Conservation (phyloP, 129 eudicot genomes). For the Erigeron canadensis region DNA sequence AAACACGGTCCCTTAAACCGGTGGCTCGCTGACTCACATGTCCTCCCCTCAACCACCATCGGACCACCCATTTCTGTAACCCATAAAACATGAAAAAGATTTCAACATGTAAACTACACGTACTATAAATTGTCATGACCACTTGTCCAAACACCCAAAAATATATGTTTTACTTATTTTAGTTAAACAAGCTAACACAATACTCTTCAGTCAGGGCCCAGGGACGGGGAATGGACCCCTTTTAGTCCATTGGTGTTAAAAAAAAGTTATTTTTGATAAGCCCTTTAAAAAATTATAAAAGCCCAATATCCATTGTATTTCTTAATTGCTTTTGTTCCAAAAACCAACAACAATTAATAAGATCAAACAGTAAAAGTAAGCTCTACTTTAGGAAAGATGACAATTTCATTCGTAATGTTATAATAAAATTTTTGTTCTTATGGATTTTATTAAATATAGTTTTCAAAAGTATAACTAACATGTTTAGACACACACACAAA, state of each 20-base stretch:
- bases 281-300: background rate
- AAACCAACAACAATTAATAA: no score
- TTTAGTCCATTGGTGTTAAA: background rate
- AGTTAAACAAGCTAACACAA: no score
- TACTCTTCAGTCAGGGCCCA: background rate
- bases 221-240: no score
- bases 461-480: no score
- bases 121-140: background rate
- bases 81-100: background rate
- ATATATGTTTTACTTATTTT: no score
- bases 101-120: background rate
- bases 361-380: no score
- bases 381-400: no score
- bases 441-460: background rate
- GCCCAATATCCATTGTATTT: background rate
- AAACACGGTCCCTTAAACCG: conserved; percentile 58
- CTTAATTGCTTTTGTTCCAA: background rate
- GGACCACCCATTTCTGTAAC: conserved; percentile 30
- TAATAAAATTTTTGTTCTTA: background rate
- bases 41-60: conserved; percentile 63
- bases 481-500: no score
- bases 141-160: no score
- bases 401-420: background rate
- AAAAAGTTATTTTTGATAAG: no score
- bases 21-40: conserved; percentile 64